These are phyloP conservation scores for Calonectria hawksworthii DNA, from an alignment of 2,329 filamentous ascomycete genomes.

Conservation along the genomic window DNA sequence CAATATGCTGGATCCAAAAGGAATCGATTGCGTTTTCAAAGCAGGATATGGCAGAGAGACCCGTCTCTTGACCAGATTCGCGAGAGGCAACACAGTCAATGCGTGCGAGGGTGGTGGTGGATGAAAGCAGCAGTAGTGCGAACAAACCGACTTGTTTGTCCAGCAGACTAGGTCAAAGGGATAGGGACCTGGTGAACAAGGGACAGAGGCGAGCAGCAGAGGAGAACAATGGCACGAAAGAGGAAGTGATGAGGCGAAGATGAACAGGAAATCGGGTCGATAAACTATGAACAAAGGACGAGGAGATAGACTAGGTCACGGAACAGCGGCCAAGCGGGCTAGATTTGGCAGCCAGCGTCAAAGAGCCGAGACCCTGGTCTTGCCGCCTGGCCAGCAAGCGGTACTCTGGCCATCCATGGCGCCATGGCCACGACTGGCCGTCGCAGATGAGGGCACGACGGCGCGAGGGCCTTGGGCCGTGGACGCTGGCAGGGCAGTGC, in stretches of 20 bases:
- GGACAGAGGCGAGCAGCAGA: background rate
- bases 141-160: conserved; percentile 39
- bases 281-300: conserved; percentile 30
- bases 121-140: conserved; percentile 10
- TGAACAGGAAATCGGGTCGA: conserved; percentile 12
- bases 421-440: conserved; percentile 25
- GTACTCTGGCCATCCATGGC: conserved; percentile 27
- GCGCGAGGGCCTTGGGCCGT: conserved; percentile 24
- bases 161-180: conserved; percentile 5
- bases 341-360: conserved; percentile 4
- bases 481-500: conserved; percentile 33
- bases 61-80: background rate
- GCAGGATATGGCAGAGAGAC: background rate
- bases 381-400: conserved; percentile 18
- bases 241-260: conserved; percentile 1
- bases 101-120: conserved; percentile 31
- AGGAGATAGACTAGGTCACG: conserved; percentile 33
- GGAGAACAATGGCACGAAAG: conserved; percentile 4
- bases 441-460: conserved; percentile 24
- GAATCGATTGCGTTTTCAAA: background rate
- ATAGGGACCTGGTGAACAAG: background rate
- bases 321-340: conserved; percentile 20
- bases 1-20: conserved; percentile 10
- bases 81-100: conserved; percentile 38
- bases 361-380: conserved; percentile 10